Base-by-base conservation (phyloP, 2,329 filamentous ascomycete genomes). In the Curvularia sp. region DNA sequence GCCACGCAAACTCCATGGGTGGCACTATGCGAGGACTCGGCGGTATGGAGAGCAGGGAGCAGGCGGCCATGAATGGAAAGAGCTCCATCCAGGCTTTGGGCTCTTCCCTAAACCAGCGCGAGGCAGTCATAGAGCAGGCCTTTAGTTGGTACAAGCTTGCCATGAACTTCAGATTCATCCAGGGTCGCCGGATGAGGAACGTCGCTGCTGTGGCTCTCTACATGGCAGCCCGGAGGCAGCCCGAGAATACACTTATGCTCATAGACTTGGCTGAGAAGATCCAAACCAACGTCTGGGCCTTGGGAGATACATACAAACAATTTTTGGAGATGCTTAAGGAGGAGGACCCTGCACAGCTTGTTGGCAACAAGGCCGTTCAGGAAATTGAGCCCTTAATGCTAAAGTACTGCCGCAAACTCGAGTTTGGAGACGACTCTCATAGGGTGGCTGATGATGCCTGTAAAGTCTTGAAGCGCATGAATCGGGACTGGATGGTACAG, bases 401-500 rank as follows among this genome's bases (percentile, higher is more conserved):
- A 77, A 89, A 94, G 60, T 98, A 97, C 73, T 93, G 93, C 50
- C 88, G 88, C 59, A 93, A 94, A 74, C 89, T 99, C 50, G 94
- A 99, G 73, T 99, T 99, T 70, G 91, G 89, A 52, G 83, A 89
- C 36, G 86, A 89, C 63, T 93, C 90, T 15, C 89, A 90, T 74
- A 90, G 90, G 66, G 93, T 99, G 13, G 93, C 93, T 41, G 87
- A 91, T 66, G 93, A 97, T 71, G 95, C 95, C 6, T 88, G 93
- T 55, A 88, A 90, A 53, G 89, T 99, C 51, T 88, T 97, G 55
- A 89, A 90, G 75, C 89, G 95, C 61, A 98, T 99, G 95, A 93
- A 92, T 65, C 85, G 92, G 53, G 95, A 99, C 79, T 98, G 95
- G 93, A 98, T 99, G 87, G 89, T 93, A 46, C 92, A 93, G 74